Evolutionary conservation across 441 rosid genomes (phyloP).

Genomic region (Capsella rubella): DNA sequence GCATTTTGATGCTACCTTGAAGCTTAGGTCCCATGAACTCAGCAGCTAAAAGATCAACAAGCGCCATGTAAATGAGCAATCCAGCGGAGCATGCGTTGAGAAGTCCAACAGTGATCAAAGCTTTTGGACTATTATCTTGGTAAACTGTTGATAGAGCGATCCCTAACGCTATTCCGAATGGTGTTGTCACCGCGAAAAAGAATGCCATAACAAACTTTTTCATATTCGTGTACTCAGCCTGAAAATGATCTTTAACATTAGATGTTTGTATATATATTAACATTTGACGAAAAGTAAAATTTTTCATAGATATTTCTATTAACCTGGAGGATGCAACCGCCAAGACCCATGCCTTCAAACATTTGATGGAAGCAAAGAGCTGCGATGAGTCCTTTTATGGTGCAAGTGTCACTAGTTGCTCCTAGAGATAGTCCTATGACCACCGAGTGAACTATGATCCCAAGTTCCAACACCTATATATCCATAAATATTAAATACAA

Average conservation of each 20-base stretch:
- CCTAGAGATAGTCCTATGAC: conserved; percentile 62
- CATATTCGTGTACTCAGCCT: conserved; percentile 42
- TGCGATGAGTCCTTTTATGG: conserved; percentile 61
- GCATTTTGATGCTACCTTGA: conserved; percentile 49
- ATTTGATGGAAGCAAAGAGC: conserved; percentile 85
- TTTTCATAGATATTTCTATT: background rate
- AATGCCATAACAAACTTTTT: conserved; percentile 43
- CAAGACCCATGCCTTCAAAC: conserved; percentile 86
- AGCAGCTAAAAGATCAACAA: conserved; percentile 45
- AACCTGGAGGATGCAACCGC: conserved; percentile 76
- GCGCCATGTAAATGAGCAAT: conserved; percentile 48
- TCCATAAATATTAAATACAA: background rate
- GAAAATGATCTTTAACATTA: conserved; percentile 1
- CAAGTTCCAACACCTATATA: conserved; percentile 58
- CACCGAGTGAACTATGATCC: conserved; percentile 58
- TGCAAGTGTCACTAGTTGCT: conserved; percentile 60
- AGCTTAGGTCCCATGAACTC: conserved; percentile 49
- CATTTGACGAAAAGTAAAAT: background rate
- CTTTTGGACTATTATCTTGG: conserved; percentile 41
- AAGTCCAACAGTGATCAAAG: conserved; percentile 42
- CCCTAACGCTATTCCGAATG: conserved; percentile 47
- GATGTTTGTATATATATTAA: background rate
- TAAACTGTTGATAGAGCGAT: conserved; percentile 38
- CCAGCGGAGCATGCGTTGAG: conserved; percentile 47
- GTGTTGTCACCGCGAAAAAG: conserved; percentile 48